These are phyloP conservation scores for Xylaria sp. DNA, from an alignment of 2,329 filamentous ascomycete species.

Conservation along the genomic window DNA sequence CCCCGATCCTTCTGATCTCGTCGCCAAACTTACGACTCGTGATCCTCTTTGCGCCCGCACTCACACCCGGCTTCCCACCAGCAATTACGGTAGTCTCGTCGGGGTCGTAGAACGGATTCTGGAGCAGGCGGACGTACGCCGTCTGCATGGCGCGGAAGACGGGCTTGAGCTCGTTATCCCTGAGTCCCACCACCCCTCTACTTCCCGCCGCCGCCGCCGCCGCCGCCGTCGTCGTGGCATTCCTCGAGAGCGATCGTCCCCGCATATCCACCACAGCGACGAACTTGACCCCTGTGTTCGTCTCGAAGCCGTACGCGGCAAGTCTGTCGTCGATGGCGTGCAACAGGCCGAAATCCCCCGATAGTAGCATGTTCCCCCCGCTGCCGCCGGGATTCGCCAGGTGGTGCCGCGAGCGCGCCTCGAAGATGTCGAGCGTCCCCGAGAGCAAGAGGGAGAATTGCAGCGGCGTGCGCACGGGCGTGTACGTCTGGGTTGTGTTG, in stretches of 20 bases:
- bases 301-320: constrained; percentile 94
- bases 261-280: constrained; percentile 92
- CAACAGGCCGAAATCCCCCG: constrained; percentile 89
- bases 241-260: constrained; percentile 63
- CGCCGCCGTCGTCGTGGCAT: background rate
- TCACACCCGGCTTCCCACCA: constrained; percentile 59
- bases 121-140: constrained; percentile 87
- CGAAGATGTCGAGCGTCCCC: constrained; percentile 92
- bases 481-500: constrained; percentile 61
- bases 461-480: constrained; percentile 74
- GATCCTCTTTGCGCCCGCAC: constrained; percentile 75
- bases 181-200: constrained; percentile 67
- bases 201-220: constrained; percentile 37
- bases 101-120: constrained; percentile 95
- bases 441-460: constrained; percentile 94
- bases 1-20: constrained; percentile 87
- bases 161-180: constrained; percentile 87
- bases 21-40: constrained; percentile 81
- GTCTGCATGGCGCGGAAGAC: constrained; percentile 92
- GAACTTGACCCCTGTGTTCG: constrained; percentile 92
- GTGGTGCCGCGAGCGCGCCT: constrained; percentile 79
- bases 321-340: constrained; percentile 94
- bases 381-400: constrained; percentile 2
- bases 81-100: constrained; percentile 76
- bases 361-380: constrained; percentile 51